These are phyloP conservation scores for Calocybe gangraenosa DNA, from an alignment of 768 basidiomycete species.

Conservation along the genomic window DNA sequence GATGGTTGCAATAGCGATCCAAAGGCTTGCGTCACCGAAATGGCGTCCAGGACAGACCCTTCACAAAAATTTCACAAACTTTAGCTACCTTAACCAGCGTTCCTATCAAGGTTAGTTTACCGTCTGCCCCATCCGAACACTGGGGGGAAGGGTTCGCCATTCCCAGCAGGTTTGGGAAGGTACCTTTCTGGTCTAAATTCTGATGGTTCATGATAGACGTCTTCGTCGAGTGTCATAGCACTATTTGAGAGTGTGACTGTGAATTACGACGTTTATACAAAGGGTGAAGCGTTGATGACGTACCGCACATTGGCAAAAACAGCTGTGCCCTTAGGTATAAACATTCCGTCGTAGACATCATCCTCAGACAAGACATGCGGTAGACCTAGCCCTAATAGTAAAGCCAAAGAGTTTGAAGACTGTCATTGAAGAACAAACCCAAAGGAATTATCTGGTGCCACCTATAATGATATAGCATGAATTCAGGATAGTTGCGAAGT, in stretches of 20 bases:
- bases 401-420: not conserved
- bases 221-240: conserved; percentile 25
- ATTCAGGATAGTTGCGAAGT: conserved; percentile 14
- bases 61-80: not conserved
- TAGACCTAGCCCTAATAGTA: conserved; percentile 7
- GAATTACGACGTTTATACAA: not conserved
- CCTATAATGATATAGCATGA: conserved; percentile 7
- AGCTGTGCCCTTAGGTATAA: conserved; percentile 18
- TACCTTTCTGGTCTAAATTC: conserved; percentile 25
- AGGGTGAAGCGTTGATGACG: not conserved
- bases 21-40: conserved; percentile 21
- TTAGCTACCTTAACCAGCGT: too few relatives aligned
- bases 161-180: conserved; percentile 18
- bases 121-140: conserved; percentile 34
- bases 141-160: conserved; percentile 15
- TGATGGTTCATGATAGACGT: conserved; percentile 23
- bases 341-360: conserved; percentile 20
- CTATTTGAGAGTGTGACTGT: conserved; percentile 14
- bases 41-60: conserved; percentile 22
- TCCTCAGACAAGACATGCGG: conserved; percentile 16
- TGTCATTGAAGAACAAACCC: not conserved
- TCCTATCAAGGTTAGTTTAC: too few relatives aligned
- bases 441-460: conserved; percentile 15
- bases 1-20: conserved; percentile 21
- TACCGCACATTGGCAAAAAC: conserved; percentile 19